These are phyloP conservation scores for Termitomyces eurrhizus DNA, from an alignment of 768 basidiomycete species.

Conservation along the genomic window DNA sequence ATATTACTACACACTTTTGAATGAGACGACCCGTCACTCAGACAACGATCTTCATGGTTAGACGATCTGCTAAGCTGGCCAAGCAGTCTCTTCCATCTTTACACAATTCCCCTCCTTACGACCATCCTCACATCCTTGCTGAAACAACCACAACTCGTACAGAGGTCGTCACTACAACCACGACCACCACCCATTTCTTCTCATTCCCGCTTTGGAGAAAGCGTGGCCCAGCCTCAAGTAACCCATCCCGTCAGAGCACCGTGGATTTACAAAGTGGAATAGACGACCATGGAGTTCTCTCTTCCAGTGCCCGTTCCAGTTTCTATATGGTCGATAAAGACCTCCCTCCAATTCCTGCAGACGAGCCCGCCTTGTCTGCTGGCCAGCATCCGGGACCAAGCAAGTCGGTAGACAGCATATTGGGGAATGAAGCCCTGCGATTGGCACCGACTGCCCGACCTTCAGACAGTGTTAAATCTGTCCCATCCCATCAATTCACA, in stretches of 20 bases:
- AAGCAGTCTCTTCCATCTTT: constrained; percentile 9
- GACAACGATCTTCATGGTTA: constrained; percentile 21
- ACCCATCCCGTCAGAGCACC: constrained; percentile 25
- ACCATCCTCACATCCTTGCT: constrained; percentile 33
- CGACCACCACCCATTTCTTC: constrained; percentile 59
- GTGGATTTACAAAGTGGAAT: constrained; percentile 15
- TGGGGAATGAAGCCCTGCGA: background rate
- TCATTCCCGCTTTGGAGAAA: constrained; percentile 65
- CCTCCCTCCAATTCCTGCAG: constrained; percentile 44
- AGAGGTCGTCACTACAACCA: constrained; percentile 41
- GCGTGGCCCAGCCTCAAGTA: constrained; percentile 32
- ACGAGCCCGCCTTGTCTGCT: constrained; percentile 12
- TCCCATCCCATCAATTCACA: constrained; percentile 23
- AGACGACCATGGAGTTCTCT: constrained; percentile 22
- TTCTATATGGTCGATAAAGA: constrained; percentile 39
- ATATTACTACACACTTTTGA: constrained; percentile 3
- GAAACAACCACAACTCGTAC: constrained; percentile 49
- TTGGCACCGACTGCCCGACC: background rate
- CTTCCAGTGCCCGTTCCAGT: constrained; percentile 17
- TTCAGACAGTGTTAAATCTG: constrained; percentile 3
- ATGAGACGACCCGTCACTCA: background rate
- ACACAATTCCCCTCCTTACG: constrained; percentile 29
- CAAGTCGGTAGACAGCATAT: background rate
- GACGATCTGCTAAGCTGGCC: constrained; percentile 15
- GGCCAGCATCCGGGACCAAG: background rate